A percentile compares a stretch with the other conserved stretches of the same genome.
Evolutionary conservation across 2,329 filamentous ascomycete species (phyloP).

Genomic region (Colletotrichum incanum): DNA sequence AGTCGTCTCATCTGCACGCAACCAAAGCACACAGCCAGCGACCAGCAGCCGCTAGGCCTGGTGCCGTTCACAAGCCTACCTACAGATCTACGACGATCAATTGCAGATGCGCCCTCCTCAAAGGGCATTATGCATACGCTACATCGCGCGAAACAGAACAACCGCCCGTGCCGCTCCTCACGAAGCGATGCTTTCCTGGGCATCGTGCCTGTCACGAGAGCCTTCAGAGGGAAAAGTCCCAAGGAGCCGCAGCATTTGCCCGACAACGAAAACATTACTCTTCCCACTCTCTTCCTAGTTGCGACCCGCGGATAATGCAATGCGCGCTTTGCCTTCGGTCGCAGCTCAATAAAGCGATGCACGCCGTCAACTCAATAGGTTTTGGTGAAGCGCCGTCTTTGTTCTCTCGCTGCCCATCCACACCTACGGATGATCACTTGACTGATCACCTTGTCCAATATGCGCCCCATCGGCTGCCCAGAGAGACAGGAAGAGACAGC

Average conservation of each 20-base stretch:
- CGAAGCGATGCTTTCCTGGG: conserved; percentile 5
- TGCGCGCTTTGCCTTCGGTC: not conserved
- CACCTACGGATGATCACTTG: conserved; percentile 40
- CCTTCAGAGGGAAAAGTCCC: not conserved
- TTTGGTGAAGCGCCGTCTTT: conserved; percentile 27
- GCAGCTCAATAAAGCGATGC: not conserved
- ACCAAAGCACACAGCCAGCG: conserved; percentile 10
- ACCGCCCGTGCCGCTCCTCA: conserved; percentile 33
- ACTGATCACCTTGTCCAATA: conserved; percentile 32
- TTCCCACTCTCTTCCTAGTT: not conserved
- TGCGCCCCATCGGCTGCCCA: conserved; percentile 30
- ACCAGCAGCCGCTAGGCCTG: conserved; percentile 18
- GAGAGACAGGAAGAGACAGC: conserved; percentile 12
- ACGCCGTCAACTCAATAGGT: conserved; percentile 7
- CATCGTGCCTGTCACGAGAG: not conserved
- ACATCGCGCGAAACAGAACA: conserved; percentile 32
- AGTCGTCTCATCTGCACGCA: conserved; percentile 33
- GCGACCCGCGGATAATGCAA: conserved; percentile 1
- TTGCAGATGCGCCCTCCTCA: conserved; percentile 11
- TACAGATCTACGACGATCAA: conserved; percentile 33
- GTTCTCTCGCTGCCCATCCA: conserved; percentile 36
- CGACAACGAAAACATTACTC: too few species aligned
- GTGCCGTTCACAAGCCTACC: conserved; percentile 16
- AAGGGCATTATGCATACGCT: conserved; percentile 14
- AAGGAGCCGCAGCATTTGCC: not conserved